These are phyloP conservation scores for Jatropha podagrica DNA, from an alignment of 441 rosid species.

Conservation along the genomic window DNA sequence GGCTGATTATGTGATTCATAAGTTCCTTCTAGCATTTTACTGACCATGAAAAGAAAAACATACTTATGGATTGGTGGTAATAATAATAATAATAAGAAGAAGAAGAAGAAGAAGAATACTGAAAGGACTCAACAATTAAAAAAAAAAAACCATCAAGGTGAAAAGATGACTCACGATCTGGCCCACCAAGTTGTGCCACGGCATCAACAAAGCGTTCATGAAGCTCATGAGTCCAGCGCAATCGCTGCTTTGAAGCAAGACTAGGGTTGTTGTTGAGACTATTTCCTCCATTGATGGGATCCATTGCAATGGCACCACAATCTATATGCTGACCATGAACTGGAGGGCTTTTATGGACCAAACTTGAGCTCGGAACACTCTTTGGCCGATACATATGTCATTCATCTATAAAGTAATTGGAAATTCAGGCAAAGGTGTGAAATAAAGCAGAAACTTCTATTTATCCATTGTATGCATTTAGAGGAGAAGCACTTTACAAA, in stretches of 20 bases:
- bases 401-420: slow-evolving; percentile 34
- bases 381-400: slow-evolving; percentile 47
- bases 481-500: not conserved
- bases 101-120: not conserved
- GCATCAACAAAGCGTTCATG: slow-evolving; percentile 93
- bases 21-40: not conserved
- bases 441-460: not conserved
- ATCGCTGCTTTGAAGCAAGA: slow-evolving; percentile 94
- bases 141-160: not conserved
- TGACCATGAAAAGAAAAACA: not conserved
- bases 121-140: not conserved
- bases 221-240: slow-evolving; percentile 96
- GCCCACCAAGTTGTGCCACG: slow-evolving; percentile 94
- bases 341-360: slow-evolving; percentile 44
- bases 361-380: slow-evolving; percentile 41
- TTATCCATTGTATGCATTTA: slow-evolving; percentile 5
- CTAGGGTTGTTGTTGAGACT: slow-evolving; percentile 53
- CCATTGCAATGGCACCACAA: slow-evolving; percentile 57
- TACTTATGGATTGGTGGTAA: not conserved
- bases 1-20: slow-evolving; percentile 5
- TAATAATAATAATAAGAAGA: not conserved
- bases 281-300: slow-evolving; percentile 63
- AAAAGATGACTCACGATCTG: slow-evolving; percentile 63
- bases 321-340: slow-evolving; percentile 58
- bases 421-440: slow-evolving; percentile 5